A percentile compares a stretch with the other conserved stretches of the same genome.
Evolutionary conservation across 768 basidiomycete species (phyloP).

Genomic region (Cubamyces lactineus): DNA sequence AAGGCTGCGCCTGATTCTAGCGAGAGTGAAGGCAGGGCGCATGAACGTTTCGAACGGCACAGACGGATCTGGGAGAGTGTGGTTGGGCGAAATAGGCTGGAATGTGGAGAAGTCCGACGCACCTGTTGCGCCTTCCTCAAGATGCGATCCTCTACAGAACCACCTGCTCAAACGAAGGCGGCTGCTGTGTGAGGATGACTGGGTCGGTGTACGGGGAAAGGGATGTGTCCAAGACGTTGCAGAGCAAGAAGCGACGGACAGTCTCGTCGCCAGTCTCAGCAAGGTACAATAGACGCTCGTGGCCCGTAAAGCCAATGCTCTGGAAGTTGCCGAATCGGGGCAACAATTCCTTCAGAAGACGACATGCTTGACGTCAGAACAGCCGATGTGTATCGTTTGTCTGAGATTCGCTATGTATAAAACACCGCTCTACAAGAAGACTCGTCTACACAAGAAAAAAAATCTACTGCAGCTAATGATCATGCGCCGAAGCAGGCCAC

Average conservation of each 20-base stretch:
- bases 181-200: background rate
- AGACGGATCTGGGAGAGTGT: conserved; percentile 14
- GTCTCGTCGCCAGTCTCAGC: conserved; percentile 2
- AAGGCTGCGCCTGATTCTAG: conserved; percentile 53
- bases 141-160: background rate
- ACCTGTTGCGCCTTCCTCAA: conserved; percentile 2
- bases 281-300: conserved; percentile 3
- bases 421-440: too few species aligned
- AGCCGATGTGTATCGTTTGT: background rate
- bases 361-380: conserved; percentile 5
- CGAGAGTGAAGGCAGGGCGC: conserved; percentile 51
- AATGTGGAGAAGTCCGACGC: background rate
- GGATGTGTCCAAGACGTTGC: background rate
- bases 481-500: conserved; percentile 33
- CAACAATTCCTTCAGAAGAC: background rate
- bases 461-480: conserved; percentile 28
- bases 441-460: background rate
- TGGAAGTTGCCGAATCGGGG: background rate
- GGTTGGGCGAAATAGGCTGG: background rate
- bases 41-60: conserved; percentile 38
- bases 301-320: background rate
- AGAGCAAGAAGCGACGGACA: conserved; percentile 1
- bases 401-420: too few species aligned
- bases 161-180: background rate
- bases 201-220: background rate